Percentiles rank a stretch among this genome's conserved stretches.
Conservation (phyloP, 2,329 filamentous ascomycete genomes). For the Apiospora rasikravindrae region DNA sequence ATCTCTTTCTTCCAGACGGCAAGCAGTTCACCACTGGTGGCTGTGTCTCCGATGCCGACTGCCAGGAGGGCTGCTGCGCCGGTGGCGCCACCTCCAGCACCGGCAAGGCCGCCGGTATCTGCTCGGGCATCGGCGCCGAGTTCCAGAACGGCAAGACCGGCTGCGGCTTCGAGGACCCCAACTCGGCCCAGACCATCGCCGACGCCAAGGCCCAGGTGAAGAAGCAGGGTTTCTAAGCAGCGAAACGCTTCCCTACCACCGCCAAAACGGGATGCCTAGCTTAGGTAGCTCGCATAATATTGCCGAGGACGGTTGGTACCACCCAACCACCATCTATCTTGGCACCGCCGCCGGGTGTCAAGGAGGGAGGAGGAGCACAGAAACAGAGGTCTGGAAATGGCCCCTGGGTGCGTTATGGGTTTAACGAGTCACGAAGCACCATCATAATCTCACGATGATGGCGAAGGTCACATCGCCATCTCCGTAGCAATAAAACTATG, state of each 20-base stretch:
- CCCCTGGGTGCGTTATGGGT: neutral
- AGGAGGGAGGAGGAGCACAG: neutral
- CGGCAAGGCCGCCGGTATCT: conserved; percentile 39
- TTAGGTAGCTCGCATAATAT: conserved; percentile 1
- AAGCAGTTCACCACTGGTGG: conserved; percentile 47
- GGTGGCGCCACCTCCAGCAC: conserved; percentile 33
- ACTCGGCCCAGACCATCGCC: conserved; percentile 36
- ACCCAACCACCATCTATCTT: neutral
- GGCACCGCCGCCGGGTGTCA: neutral
- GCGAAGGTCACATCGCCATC: neutral
- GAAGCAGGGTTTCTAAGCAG: conserved; percentile 41
- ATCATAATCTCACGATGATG: neutral
- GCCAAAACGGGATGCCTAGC: neutral
- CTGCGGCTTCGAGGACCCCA: conserved; percentile 43
- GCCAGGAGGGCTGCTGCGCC: conserved; percentile 40
- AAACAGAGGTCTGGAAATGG: neutral
- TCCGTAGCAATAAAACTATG: neutral
- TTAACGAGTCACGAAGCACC: neutral
- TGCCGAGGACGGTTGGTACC: neutral
- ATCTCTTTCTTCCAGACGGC: conserved; percentile 16
- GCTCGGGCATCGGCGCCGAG: conserved; percentile 41
- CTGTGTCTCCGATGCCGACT: conserved; percentile 41
- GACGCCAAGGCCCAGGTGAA: conserved; percentile 38
- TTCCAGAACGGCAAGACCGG: conserved; percentile 45
- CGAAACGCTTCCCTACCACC: neutral